Evolutionary conservation across 2,329 filamentous ascomycete species (phyloP).

Genomic region (Lachnellula hyalina): DNA sequence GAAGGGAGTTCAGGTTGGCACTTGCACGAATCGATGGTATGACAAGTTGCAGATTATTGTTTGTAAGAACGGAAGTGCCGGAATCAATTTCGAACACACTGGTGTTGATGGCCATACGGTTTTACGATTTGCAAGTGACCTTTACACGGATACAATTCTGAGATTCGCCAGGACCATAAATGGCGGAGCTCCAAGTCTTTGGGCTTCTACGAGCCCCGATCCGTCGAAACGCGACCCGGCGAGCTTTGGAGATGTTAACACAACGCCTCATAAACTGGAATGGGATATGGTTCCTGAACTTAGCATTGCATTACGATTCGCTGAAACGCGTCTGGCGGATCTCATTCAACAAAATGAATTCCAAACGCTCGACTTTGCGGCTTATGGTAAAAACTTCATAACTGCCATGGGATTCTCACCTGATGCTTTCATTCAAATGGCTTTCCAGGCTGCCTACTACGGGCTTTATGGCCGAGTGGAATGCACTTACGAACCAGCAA

Average conservation of each 20-base stretch:
- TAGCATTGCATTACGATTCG: constrained; percentile 85
- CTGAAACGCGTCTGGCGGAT: constrained; percentile 89
- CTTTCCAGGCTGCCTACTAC: constrained; percentile 97
- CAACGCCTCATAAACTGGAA: constrained; percentile 90
- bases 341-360: constrained; percentile 97
- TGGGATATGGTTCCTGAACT: constrained; percentile 97
- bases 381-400: constrained; percentile 96
- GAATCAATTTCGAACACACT: constrained; percentile 99
- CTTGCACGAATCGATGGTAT: constrained; percentile 98
- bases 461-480: constrained; percentile 91
- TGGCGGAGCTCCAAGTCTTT: constrained; percentile 82
- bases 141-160: constrained; percentile 97
- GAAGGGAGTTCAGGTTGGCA: constrained; percentile 90
- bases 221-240: constrained; percentile 86
- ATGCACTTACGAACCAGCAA: constrained; percentile 94
- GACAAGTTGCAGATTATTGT: constrained; percentile 99
- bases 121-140: constrained; percentile 87
- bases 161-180: constrained; percentile 95
- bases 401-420: constrained; percentile 95
- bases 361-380: constrained; percentile 78
- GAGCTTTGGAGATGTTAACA: constrained; percentile 89
- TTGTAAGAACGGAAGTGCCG: constrained; percentile 95
- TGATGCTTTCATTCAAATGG: constrained; percentile 98
- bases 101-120: constrained; percentile 97
- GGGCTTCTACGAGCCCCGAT: constrained; percentile 86